A percentile compares a stretch with the other conserved stretches of the same genome.
phyloP scores from a whole-genome alignment of 441 rosid species.

The Eutrema salsugineum region DNA sequence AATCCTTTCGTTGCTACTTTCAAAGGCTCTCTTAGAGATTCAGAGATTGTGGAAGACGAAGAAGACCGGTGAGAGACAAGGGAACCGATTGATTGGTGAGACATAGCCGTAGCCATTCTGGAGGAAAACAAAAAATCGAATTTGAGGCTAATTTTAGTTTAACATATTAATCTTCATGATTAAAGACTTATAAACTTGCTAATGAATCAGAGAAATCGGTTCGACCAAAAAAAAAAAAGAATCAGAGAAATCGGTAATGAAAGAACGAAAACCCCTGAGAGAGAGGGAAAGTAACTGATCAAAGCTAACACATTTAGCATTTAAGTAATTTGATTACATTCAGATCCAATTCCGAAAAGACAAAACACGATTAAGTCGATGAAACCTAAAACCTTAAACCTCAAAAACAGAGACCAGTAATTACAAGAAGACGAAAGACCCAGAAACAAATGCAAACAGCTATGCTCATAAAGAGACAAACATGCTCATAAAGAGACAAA shows the following conservation, averaged over 20 bases:
- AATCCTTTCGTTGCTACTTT: slow-evolving; percentile 34
- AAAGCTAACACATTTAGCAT: neutral
- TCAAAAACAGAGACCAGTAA: neutral
- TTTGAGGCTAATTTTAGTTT: neutral
- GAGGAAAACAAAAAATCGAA: slow-evolving; percentile 4
- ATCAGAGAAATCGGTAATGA: neutral
- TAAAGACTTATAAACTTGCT: neutral
- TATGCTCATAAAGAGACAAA: no score
- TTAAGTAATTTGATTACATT: neutral
- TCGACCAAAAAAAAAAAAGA: no score
- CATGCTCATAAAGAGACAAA: neutral
- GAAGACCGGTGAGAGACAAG: slow-evolving; percentile 35
- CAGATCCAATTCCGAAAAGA: neutral
- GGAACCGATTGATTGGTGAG: slow-evolving; percentile 43
- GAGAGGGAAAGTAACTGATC: neutral
- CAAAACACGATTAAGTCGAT: neutral
- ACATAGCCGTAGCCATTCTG: slow-evolving; percentile 61
- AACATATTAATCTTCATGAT: neutral
- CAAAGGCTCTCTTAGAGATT: slow-evolving; percentile 24
- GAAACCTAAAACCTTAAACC: neutral
- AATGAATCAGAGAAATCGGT: neutral
- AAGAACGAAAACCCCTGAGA: neutral
- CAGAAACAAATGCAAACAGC: neutral
- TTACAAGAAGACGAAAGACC: neutral
- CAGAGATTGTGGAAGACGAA: slow-evolving; percentile 27